Conservation (phyloP, 1,139 yeast species). For the Pneumocystis carinii region DNA sequence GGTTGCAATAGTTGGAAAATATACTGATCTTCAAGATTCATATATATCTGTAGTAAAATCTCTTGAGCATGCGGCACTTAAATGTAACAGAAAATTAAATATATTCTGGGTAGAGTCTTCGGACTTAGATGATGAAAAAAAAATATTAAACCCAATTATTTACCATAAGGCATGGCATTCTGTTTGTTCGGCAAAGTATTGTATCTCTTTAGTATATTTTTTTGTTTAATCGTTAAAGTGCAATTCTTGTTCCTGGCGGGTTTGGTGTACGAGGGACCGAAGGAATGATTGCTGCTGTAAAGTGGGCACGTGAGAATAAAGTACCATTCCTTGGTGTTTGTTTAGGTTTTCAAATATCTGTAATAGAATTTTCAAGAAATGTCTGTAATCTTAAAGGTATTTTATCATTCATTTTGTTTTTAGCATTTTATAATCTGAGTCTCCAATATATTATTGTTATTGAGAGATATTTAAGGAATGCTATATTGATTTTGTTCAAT, state of each 20-base stretch:
- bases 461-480: slow-evolving; percentile 1
- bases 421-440: background rate
- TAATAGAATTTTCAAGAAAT: slow-evolving; percentile 79
- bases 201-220: background rate
- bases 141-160: slow-evolving; percentile 45
- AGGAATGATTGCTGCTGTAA: slow-evolving; percentile 95
- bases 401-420: background rate
- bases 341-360: slow-evolving; percentile 93
- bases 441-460: background rate
- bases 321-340: slow-evolving; percentile 95
- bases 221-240: slow-evolving; percentile 23
- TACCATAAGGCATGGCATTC: slow-evolving; percentile 94
- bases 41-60: slow-evolving; percentile 90
- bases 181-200: slow-evolving; percentile 67
- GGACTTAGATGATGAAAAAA: slow-evolving; percentile 56
- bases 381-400: slow-evolving; percentile 45
- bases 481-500: background rate
- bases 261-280: slow-evolving; percentile 95
- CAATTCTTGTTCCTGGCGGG: slow-evolving; percentile 96
- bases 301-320: slow-evolving; percentile 91
- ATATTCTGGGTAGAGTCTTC: slow-evolving; percentile 94
- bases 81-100: slow-evolving; percentile 66
- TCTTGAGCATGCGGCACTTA: slow-evolving; percentile 87
- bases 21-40: slow-evolving; percentile 87
- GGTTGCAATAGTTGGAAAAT: slow-evolving; percentile 93